Evolutionary conservation across 2,329 filamentous ascomycete species (phyloP).

Genomic region (Beauveria sp.): DNA sequence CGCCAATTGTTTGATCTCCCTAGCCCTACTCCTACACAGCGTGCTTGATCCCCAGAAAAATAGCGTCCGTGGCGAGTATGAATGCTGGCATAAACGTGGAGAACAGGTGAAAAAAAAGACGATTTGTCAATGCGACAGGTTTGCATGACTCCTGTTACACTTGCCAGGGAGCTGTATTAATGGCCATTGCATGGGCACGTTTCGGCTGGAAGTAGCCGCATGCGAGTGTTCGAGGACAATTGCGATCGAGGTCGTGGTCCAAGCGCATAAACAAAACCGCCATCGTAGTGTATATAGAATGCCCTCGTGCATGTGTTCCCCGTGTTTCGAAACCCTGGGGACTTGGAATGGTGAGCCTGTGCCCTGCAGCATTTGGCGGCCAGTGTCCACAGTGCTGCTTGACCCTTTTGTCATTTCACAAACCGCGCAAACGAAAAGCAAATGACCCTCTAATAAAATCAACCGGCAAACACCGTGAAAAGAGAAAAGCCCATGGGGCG

Average conservation of each 20-base stretch:
- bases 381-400: not conserved
- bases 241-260: not conserved
- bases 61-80: not conserved
- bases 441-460: not conserved
- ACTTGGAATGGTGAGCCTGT: not conserved
- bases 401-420: constrained; percentile 8
- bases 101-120: not conserved
- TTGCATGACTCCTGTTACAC: not conserved
- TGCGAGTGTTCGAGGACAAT: not conserved
- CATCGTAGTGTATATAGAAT: not conserved
- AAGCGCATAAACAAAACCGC: constrained; percentile 4
- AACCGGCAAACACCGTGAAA: not conserved
- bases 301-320: not conserved
- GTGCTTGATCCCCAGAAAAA: not conserved
- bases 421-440: not conserved
- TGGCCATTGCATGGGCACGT: constrained; percentile 1
- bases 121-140: constrained; percentile 2
- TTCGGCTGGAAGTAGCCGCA: constrained; percentile 6
- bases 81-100: not conserved
- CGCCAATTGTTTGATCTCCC: constrained; percentile 2
- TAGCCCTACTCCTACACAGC: not conserved
- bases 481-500: not conserved
- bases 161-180: not conserved
- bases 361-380: not conserved
- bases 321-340: constrained; percentile 5